These are phyloP conservation scores for Canna indica DNA, from an alignment of 176 grass and related monocot species.

Conservation along the genomic window DNA sequence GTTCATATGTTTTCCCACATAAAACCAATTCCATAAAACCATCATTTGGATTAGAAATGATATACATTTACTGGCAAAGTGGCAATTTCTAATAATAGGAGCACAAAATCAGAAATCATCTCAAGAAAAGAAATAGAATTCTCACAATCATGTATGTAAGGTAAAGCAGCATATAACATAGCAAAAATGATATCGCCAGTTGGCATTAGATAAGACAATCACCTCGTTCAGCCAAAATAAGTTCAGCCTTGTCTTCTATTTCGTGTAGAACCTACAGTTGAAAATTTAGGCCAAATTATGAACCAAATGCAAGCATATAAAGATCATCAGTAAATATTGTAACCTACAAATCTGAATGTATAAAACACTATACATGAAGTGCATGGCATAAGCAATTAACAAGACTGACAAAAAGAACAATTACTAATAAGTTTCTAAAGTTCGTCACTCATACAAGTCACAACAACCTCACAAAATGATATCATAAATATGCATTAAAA, in stretches of 20 bases:
- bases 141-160: neutral
- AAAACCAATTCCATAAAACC: no score
- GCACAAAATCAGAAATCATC: neutral
- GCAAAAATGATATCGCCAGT: neutral
- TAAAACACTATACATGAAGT: neutral
- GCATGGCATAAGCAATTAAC: neutral
- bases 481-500: no score
- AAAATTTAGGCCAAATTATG: neutral
- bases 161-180: conserved; percentile 9
- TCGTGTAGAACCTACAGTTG: conserved; percentile 71
- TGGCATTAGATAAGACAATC: neutral
- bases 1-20: no score
- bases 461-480: no score
- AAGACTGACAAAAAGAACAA: no score
- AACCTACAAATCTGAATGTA: neutral
- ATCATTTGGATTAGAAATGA: no score
- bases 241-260: conserved; percentile 92
- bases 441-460: no score
- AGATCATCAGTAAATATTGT: neutral
- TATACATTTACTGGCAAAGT: neutral
- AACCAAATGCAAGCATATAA: neutral
- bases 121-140: neutral
- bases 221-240: conserved; percentile 97
- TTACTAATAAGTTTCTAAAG: no score
- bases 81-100: neutral